These are phyloP conservation scores for Cystobasidium slooffiae DNA, from an alignment of 1,284 basidiomycete species.

Conservation along the genomic window DNA sequence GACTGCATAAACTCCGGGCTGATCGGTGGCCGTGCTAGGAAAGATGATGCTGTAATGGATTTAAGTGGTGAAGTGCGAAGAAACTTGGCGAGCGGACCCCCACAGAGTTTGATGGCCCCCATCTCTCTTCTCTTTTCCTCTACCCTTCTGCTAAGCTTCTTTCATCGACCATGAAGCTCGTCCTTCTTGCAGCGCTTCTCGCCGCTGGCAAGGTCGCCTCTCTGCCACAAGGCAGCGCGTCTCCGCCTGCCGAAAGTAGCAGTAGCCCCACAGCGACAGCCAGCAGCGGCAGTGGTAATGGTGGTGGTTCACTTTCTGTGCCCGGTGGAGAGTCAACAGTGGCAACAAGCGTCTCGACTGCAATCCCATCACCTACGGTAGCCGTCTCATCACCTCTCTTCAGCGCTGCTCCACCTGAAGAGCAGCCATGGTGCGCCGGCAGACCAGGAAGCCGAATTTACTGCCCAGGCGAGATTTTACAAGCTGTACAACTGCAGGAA, in stretches of 20 bases:
- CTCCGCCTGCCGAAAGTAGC: constrained; percentile 12
- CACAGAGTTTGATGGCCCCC: too few relatives aligned
- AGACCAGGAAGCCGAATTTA: constrained; percentile 50
- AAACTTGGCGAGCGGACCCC: too few relatives aligned
- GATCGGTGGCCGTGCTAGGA: too few relatives aligned
- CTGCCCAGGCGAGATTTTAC: constrained; percentile 54
- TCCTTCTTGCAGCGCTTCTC: background rate
- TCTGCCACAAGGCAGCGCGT: constrained; percentile 15
- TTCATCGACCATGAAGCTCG: background rate
- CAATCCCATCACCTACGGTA: constrained; percentile 68
- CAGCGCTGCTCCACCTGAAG: constrained; percentile 70
- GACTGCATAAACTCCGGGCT: too few relatives aligned
- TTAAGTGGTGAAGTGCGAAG: too few relatives aligned
- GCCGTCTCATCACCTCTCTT: constrained; percentile 65
- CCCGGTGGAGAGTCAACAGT: constrained; percentile 12
- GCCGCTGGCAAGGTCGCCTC: background rate
- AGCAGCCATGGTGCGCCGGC: constrained; percentile 72
- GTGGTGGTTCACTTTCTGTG: constrained; percentile 17
- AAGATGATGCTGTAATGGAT: too few relatives aligned
- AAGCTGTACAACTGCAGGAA: constrained; percentile 75
- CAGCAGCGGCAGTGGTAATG: background rate
- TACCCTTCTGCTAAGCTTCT: background rate
- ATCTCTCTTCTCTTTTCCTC: background rate
- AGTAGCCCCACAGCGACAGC: constrained; percentile 2
- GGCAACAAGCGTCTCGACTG: constrained; percentile 62